Evolutionary conservation across 495 filamentous ascomycete species (phyloP), one percentile per base, ranked within the genome.

Genomic region (Amphirosellinia nigrospora): DNA sequence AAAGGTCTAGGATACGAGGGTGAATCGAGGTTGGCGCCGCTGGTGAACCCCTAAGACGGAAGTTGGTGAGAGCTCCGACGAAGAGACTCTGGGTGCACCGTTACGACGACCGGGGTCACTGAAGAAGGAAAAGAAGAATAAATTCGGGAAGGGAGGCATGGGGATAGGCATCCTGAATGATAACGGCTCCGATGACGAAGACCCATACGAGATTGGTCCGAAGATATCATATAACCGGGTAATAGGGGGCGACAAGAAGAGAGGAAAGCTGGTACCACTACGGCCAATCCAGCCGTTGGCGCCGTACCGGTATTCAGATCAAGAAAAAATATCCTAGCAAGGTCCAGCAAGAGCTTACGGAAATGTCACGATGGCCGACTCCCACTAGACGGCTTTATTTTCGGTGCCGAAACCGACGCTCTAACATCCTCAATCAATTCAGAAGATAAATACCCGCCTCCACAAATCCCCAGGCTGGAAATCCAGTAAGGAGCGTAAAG

Each of bases 181-280:
- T 70, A 97, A 90, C 21, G 95, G 94, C 4, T 98, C 96, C n/a
- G 96, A 98, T 73, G 94, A 98, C 66, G 96, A 98, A 75, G 96
- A 98, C 74, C 92, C 93, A 0, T 98, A 98, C 80, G 92, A 93
- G 55, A 87, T 98, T 26, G 94, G 96, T 0, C 96, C 96, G 9
- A 89, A 89, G 74, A 94, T 97, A 76, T 93, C 91, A n/a, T 97
- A 97, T 78, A 97, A 93, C 73, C 85, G 89, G 58, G 86, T 89
- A 4, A 90, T 98, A 75, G 94, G 93, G 34, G 91, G 91, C 4
- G 92, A 94, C 61, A 96, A 93, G 77, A 95, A 94, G 83, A 93
- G 73, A 93, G 91, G 73, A 92, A 89, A 43, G 69, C 70, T 11
- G 84, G 82, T 77, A 79, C 79, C 11, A 84, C 85, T 8, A 56